Evolutionary conservation across 805 yeast genomes (phyloP), one percentile per base, ranked within the genome.

Genomic region (Pichia rugopelliculosa): DNA sequence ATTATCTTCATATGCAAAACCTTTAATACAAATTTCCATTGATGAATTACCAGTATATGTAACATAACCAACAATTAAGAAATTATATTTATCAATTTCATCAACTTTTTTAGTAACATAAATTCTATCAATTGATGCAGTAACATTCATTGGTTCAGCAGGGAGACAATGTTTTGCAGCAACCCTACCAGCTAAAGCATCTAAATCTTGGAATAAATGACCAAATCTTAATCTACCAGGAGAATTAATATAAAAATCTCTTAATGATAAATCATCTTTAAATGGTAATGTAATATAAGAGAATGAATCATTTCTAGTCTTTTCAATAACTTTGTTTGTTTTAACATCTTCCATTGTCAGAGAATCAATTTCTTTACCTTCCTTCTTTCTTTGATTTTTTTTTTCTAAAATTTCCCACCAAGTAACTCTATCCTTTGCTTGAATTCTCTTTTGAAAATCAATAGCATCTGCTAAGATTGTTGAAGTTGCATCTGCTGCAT

Each of bases 31-130:
- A 59, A 90, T 90, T 67, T 90, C 97, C 96, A 90, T 90, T 1
- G 96, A 89, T 1, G 96, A 86, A 51, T 87, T 73, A 50, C 98
- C 98, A 0, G 96, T 90, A 87, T 95, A 90, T 9, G 95, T 82
- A 39, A 89, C 96, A 44, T 82, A 74, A n/a, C 98, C 98, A 26
- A 93, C 89, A 51, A 90, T 68, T 25, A 88, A 75, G 57, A 91
- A 82, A 66, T 88, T 87, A 66, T 76, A 83, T 53, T 80, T 77
- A 47, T 74, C 72, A 52, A 89, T 79, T 57, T 83, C 87, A 58
- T 88, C 96, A 37, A 89, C 77, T 56, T 88, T 82, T 65, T 84
- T 85, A 50, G 88, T 79, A 79, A 90, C 81, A 62, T 86, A 85
- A 55, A 90, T 87, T 54, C 96, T 72, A 67, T 91, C 97, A 24